Evolutionary conservation across 305 asterid species (phyloP), one percentile per base, ranked within the genome.

Genomic region (Ilex paraguariensis): DNA sequence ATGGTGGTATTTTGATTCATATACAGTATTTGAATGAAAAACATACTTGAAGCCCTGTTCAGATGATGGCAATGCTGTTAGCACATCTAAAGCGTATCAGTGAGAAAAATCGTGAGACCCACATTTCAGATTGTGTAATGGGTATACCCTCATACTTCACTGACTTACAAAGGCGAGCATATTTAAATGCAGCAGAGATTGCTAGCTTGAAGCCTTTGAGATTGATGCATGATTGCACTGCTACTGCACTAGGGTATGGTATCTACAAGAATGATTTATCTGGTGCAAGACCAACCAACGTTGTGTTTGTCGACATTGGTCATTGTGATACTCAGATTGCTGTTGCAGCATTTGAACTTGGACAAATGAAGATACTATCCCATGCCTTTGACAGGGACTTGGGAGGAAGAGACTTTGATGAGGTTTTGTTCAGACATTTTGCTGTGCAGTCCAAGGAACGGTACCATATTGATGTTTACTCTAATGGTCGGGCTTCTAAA

Each of bases 341-440:
- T 17, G 84, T 90, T 45, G 86, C 81, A 13, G 87, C 95, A 42
- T 92, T 90, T 77, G 82, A 69, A 66, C 80, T 85, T n/a, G 91
- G 94, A 64, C 75, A 55, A 46, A 81, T 87, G 98, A 90, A 80
- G 82, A 84, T 92, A 61, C 64, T 87, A 14, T 84, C 97, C 61
- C 97, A 92, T 71, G 86, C 96, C 64, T 92, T 71, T 70, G 98
- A 92, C 70, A 69, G 87, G 63, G 75, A 84, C 73, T 78, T 92
- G 60, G 98, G 98, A 4, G 98, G 98, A 56, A 73, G 98, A 68
- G 97, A 92, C 70, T 92, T 92, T 66, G 98, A 92, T 79, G 96
- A 90, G 52, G 85, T 81, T 69, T 65, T 92, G 75, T 87, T 89
- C 70, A 78, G 68, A 59, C 79, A 90, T 76, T 92, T 92, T 63